Base-by-base conservation (phyloP, 164 flowering plant genomes). In the Vitis labrusca region DNA sequence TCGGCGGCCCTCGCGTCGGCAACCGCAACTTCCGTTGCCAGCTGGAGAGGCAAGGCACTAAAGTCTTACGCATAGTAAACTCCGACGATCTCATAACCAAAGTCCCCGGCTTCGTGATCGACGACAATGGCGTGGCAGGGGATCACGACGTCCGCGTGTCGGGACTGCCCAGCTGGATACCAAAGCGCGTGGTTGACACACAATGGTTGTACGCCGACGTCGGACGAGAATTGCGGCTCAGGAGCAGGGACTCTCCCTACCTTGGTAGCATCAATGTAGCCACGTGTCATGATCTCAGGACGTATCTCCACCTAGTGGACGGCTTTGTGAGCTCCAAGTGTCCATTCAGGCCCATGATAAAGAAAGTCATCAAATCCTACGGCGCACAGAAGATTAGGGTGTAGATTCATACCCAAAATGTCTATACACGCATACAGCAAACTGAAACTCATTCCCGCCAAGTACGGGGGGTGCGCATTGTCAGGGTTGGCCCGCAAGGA, bases 1-100 rank as follows among this genome's bases (percentile, higher is more conserved):
- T 88, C 64, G 95, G 90, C 2, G 91, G 90, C 11, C 95, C 95
- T 0, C 88, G 95, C 3, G 89, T 90, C 0, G 95, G 95, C 0
- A 82, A 90, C 79, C 65, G 59, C 10, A 76, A 70, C 67, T 90
- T 90, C 64, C 23, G 83, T 3, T 50, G 60, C 27, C 76, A 71
- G 17, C 65, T 90, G 30, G 90, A 90, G 54, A 72, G 74, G 30
- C 70, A 64, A 11, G 90, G 89, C 2, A 78, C 80, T 9, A 88
- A 81, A 55, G 77, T 90, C 12, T 79, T 90, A 1, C 80, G 95
- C 3, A 85, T 90, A 6, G 95, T 90, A 11, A 90, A 90, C 75
- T 71, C 91, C 0, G 78, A 80, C 5, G 95, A 90, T 63, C 70
- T 82, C 4, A 74, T 90, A 47, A 88, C 95, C 0, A 90, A 85